Percentiles rank a stretch among this genome's conserved stretches.
phyloP scores from a whole-genome alignment of 805 yeast species.

The Starmerella geochares region DNA sequence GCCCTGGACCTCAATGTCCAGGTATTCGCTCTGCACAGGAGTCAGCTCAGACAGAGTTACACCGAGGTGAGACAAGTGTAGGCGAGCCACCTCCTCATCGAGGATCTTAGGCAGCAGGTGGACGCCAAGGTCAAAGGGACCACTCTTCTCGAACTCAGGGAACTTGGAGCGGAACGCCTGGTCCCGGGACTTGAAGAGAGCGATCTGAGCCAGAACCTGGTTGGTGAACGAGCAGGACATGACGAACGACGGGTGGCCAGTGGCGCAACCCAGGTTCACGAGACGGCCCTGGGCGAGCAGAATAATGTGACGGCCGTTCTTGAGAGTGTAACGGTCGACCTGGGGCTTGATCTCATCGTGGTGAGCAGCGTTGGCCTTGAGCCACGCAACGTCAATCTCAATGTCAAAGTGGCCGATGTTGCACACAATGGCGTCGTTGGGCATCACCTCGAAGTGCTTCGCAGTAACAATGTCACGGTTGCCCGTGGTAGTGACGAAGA shows the following conservation, averaged over 20 bases:
- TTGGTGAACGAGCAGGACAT: constrained; percentile 99
- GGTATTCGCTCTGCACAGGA: constrained; percentile 80
- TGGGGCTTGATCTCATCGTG: constrained; percentile 97
- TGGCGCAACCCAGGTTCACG: constrained; percentile 98
- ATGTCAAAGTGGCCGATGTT: constrained; percentile 99
- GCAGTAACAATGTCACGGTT: constrained; percentile 96
- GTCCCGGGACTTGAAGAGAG: constrained; percentile 84
- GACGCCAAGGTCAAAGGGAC: constrained; percentile 83
- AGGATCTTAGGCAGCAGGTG: constrained; percentile 94
- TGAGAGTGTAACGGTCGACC: constrained; percentile 91
- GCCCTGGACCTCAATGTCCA: constrained; percentile 84
- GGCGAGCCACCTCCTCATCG: constrained; percentile 97
- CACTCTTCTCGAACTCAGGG: constrained; percentile 87
- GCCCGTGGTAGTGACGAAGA: constrained; percentile 98
- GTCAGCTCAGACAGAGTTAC: constrained; percentile 73
- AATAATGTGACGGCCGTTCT: constrained; percentile 85
- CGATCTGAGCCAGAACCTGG: constrained; percentile 98
- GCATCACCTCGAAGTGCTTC: constrained; percentile 81
- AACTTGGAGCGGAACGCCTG: constrained; percentile 63
- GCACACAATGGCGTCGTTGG: constrained; percentile 98
- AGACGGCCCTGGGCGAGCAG: constrained; percentile 98
- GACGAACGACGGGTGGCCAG: constrained; percentile 98
- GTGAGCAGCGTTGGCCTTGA: constrained; percentile 84
- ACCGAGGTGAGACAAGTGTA: constrained; percentile 91
- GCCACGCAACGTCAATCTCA: constrained; percentile 98